phyloP scores from a whole-genome alignment of 2,329 filamentous ascomycete species.

The Paecilomyces niveus region DNA sequence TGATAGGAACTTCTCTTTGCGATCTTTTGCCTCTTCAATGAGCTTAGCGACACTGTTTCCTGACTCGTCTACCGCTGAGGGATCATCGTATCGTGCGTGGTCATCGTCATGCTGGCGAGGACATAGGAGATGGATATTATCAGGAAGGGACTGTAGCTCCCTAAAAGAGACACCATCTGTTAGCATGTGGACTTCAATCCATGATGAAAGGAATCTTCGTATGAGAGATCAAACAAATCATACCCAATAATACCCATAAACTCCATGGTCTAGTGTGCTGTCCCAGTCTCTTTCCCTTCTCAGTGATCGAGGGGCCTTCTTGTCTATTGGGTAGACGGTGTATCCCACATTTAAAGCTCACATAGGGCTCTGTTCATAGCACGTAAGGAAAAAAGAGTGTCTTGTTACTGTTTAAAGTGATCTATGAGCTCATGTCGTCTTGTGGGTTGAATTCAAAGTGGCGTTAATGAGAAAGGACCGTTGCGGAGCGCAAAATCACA shows the following conservation, averaged over 20 bases:
- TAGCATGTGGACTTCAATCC: slow-evolving; percentile 1
- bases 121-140: slow-evolving; percentile 59
- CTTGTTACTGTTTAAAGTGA: background rate
- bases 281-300: background rate
- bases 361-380: background rate
- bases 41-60: slow-evolving; percentile 28
- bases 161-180: slow-evolving; percentile 14
- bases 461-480: background rate
- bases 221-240: slow-evolving; percentile 10
- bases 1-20: slow-evolving; percentile 58
- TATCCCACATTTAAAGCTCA: background rate
- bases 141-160: slow-evolving; percentile 37
- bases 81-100: slow-evolving; percentile 55
- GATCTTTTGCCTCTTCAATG: slow-evolving; percentile 48
- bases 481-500: background rate
- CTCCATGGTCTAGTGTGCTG: slow-evolving; percentile 22
- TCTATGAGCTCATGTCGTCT: background rate
- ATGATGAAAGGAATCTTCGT: slow-evolving; percentile 2
- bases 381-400: background rate
- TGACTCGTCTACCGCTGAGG: slow-evolving; percentile 43
- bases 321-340: background rate
- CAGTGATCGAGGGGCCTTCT: background rate
- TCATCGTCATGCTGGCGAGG: slow-evolving; percentile 59
- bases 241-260: slow-evolving; percentile 37
- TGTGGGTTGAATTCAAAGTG: background rate